Evolutionary conservation across 331 rosid genomes (phyloP), one percentile per base, ranked within the genome.

Genomic region (Saraca asoca): DNA sequence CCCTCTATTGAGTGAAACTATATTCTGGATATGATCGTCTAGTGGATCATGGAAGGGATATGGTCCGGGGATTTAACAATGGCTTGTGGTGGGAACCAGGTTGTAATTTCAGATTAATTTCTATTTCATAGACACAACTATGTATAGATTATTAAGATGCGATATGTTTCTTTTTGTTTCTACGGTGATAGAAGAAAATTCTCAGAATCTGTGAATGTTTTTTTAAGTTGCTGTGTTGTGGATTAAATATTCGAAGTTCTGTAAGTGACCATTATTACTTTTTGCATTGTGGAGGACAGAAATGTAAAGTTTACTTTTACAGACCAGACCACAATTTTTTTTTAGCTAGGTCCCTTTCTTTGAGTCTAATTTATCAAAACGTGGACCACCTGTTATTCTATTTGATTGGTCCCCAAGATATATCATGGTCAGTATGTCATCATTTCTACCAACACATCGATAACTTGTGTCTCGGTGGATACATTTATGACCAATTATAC

Each of bases 341-440:
- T 64, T 67, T 71, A 67, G 75, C 66, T 60, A 74, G 70, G 75
- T 69, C 54, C 80, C 75, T 77, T 74, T 75, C 31, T 58, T 59
- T 61, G 71, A 72, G 35, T 45, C 72, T 53, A 70, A 50, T 72
- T 69, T 73, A 70, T 77, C 70, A 59, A 72, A 64, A 31, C 17
- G 41, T 76, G 89, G 89, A 81, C 89, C 88, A 73, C 83, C 51
- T 70, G 59, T 58, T 72, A 54, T 79, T 62, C 35, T 56, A 68
- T 75, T 75, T 76, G 66, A 74, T 63, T 83, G 87, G 87, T 75
- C 87, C 84, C 85, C 80, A 51, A 68, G 81, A 88, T 80, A 83
- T 69, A 79, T 81, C 82, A 42, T 59, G 72, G 76, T 86, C 82
- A 55, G 31, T 16, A 62, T 84, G 87, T 82, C 84, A 77, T 77